Evolutionary conservation across 805 yeast species (phyloP), one percentile per base, ranked within the genome.

Genomic region (Maudiozyma pseudohumilis): DNA sequence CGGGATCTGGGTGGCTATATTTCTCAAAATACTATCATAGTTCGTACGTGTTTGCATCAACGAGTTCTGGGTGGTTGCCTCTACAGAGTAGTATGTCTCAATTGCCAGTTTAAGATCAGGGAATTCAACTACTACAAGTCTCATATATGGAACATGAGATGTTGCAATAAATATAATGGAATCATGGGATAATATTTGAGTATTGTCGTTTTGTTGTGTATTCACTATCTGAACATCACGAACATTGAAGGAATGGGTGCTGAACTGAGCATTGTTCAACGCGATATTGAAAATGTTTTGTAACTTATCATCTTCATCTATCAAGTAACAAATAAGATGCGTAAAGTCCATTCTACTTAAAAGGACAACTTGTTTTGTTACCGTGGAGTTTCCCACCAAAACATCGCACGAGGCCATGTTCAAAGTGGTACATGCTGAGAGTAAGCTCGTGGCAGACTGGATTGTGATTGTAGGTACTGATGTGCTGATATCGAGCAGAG

Each of bases 121-220:
- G n/a, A 77, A 43, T 22, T 63, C 53, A 0, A 77, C 66, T 0
- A 82, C 55, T 1, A 85, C 68, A 10, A 82, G 45, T 45, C 94
- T 58, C 83, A 82, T 74, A 49, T 67, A 80, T 4, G 95, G 95
- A 11, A 72, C 69, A 49, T 84, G 89, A 1, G 87, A 77, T 0
- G 95, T 85, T 0, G 77, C 85, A 6, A 82, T 69, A 0, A 79
- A 75, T 12, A 80, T 50, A 29, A 46, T 38, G 11, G 52, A 40
- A 13, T n/a, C 4, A 39, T 13, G 5, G 30, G 21, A 18, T 12
- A 15, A 23, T 17, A 29, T 18, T 7, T 87, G 75, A 0, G 31
- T 16, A 3, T 16, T n/a, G 11, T n/a, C 31, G 8, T 5, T 4
- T n/a, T 2, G 2, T n/a, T 6, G 2, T 4, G 22, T 17, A 12